phyloP scores from a whole-genome alignment of 768 basidiomycete species.

The Imleria badia region DNA sequence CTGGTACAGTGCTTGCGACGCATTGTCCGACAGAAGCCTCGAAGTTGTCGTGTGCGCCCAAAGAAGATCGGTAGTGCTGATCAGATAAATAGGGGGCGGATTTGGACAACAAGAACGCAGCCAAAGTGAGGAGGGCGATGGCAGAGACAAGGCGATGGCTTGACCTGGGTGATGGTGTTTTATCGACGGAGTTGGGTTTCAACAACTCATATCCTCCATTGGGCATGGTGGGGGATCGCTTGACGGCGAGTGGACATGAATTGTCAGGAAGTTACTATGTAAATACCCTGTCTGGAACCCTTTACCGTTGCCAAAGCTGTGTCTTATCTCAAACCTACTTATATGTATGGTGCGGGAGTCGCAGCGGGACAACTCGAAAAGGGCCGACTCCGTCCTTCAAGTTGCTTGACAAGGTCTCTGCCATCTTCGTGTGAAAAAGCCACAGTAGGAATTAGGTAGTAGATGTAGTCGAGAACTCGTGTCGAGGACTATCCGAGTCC shows the following conservation, averaged over 20 bases:
- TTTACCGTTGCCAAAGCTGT: no score
- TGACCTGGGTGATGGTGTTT: constrained; percentile 1
- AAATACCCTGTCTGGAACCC: neutral
- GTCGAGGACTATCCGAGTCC: no score
- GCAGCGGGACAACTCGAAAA: no score
- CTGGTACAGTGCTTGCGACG: constrained; percentile 27
- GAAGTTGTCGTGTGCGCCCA: neutral
- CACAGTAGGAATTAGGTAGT: no score
- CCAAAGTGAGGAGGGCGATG: constrained; percentile 13
- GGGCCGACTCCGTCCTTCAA: no score
- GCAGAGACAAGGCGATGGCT: constrained; percentile 13
- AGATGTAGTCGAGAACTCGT: no score
- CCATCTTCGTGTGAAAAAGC: no score
- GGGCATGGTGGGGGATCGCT: constrained; percentile 14
- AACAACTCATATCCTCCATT: constrained; percentile 17
- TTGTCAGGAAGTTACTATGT: neutral
- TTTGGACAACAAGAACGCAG: constrained; percentile 13
- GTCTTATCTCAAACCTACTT: no score
- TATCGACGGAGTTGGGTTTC: constrained; percentile 4
- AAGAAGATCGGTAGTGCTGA: neutral
- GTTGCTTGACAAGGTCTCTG: no score
- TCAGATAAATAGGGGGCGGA: neutral
- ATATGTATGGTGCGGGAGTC: no score
- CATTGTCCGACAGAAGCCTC: constrained; percentile 34
- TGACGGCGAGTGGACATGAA: neutral